These are phyloP conservation scores for Aspergillus cavernicola DNA, from an alignment of 495 filamentous ascomycete genomes.

Conservation along the genomic window DNA sequence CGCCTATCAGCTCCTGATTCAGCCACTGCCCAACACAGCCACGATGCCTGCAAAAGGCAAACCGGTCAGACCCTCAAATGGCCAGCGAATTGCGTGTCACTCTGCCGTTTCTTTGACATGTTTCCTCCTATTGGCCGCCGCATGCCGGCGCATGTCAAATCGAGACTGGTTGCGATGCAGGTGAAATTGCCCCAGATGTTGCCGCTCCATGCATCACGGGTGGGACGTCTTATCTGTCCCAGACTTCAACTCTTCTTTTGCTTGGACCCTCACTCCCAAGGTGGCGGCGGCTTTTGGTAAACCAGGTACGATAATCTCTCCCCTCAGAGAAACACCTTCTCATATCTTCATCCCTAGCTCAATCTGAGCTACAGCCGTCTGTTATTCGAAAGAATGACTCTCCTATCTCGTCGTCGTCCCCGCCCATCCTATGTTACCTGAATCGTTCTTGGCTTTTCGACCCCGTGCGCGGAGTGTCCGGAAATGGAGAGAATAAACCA, in stretches of 20 bases:
- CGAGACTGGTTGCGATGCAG: background rate
- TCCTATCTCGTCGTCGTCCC: background rate
- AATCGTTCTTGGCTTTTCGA: background rate
- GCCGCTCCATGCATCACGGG: background rate
- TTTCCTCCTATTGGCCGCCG: constrained; percentile 5
- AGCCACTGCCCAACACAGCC: constrained; percentile 5
- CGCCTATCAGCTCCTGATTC: constrained; percentile 3
- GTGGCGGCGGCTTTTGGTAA: too few relatives aligned
- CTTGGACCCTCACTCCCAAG: background rate
- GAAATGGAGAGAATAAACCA: constrained; percentile 9
- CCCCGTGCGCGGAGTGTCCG: background rate
- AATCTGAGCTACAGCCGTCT: too few relatives aligned
- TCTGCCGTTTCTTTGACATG: too few relatives aligned
- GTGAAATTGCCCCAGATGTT: background rate
- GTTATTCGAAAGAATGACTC: background rate
- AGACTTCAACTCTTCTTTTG: background rate
- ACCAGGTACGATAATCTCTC: too few relatives aligned
- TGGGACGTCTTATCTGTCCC: background rate
- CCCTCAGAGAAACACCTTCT: too few relatives aligned
- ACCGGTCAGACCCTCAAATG: too few relatives aligned
- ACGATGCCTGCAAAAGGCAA: background rate
- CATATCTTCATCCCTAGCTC: too few relatives aligned
- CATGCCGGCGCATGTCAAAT: background rate
- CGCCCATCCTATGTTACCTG: background rate
- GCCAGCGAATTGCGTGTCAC: too few relatives aligned